These are phyloP conservation scores for Tulasnella sp. DNA, from an alignment of 768 basidiomycete species.

Conservation along the genomic window DNA sequence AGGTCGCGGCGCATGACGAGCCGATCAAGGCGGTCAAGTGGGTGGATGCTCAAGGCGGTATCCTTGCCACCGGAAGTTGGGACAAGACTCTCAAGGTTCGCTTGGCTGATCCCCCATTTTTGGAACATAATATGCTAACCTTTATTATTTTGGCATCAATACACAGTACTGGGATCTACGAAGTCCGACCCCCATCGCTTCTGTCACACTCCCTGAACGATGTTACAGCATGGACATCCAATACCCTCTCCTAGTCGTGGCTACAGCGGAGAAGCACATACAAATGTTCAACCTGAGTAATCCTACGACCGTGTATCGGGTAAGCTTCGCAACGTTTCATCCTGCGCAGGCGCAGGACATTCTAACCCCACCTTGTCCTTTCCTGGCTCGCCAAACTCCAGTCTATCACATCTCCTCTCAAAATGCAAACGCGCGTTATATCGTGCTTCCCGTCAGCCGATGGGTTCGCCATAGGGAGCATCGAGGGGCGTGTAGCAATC, in stretches of 20 bases:
- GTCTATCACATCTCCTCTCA: slow-evolving; percentile 76
- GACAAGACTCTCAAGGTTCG: slow-evolving; percentile 89
- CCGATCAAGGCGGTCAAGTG: slow-evolving; percentile 74
- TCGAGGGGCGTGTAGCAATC: slow-evolving; percentile 88
- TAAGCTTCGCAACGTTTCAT: slow-evolving; percentile 37
- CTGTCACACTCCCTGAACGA: slow-evolving; percentile 74
- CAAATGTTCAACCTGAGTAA: slow-evolving; percentile 79
- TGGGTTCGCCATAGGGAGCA: slow-evolving; percentile 74
- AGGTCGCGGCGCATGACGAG: slow-evolving; percentile 85
- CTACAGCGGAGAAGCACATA: slow-evolving; percentile 84
- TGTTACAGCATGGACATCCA: slow-evolving; percentile 79
- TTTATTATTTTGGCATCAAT: slow-evolving; percentile 8
- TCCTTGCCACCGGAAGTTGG: slow-evolving; percentile 92
- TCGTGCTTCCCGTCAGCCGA: slow-evolving; percentile 69
- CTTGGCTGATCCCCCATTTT: not conserved
- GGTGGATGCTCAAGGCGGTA: slow-evolving; percentile 63
- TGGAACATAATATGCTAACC: not conserved
- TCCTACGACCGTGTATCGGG: slow-evolving; percentile 62
- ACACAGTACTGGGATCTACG: slow-evolving; percentile 87
- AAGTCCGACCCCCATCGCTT: slow-evolving; percentile 57
- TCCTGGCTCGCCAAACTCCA: slow-evolving; percentile 27
- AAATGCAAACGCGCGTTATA: slow-evolving; percentile 84
- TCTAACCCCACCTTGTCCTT: slow-evolving; percentile 4
- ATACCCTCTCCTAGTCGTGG: slow-evolving; percentile 78
- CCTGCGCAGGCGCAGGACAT: slow-evolving; percentile 6